phyloP scores from a whole-genome alignment of 2,329 filamentous ascomycete species.

The Trematosphaeria pertusa region DNA sequence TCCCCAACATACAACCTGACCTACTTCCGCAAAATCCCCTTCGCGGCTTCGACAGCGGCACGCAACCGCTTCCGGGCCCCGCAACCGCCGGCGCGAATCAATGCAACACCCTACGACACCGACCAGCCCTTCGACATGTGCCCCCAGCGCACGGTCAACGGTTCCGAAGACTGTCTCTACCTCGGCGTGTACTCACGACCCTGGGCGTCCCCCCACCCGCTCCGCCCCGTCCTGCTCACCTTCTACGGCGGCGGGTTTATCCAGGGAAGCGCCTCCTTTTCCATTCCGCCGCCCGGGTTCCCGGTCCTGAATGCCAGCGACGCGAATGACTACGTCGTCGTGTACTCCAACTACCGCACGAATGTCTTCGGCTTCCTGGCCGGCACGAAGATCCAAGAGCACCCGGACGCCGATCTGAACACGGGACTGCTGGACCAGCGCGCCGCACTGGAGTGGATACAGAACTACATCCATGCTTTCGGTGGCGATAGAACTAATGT shows the following conservation, averaged over 20 bases:
- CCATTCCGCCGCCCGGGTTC: slow-evolving; percentile 63
- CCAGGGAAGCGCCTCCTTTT: slow-evolving; percentile 62
- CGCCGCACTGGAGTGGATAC: slow-evolving; percentile 61
- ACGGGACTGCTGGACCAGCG: slow-evolving; percentile 61
- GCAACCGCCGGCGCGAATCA: slow-evolving; percentile 60
- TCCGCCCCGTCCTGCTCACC: slow-evolving; percentile 64
- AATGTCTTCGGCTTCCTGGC: slow-evolving; percentile 65
- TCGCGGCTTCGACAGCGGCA: slow-evolving; percentile 64
- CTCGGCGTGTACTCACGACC: slow-evolving; percentile 66
- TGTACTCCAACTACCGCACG: slow-evolving; percentile 63
- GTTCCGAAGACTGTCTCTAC: slow-evolving; percentile 68
- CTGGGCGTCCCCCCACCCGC: slow-evolving; percentile 53
- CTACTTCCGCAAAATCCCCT: slow-evolving; percentile 68
- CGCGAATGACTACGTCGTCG: slow-evolving; percentile 59
- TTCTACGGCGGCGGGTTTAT: slow-evolving; percentile 70
- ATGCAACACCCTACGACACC: slow-evolving; percentile 61
- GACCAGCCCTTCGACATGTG: slow-evolving; percentile 65
- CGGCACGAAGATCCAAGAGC: slow-evolving; percentile 55
- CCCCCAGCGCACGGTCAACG: slow-evolving; percentile 61
- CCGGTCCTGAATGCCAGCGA: slow-evolving; percentile 64
- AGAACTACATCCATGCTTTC: slow-evolving; percentile 60
- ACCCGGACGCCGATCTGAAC: slow-evolving; percentile 58
- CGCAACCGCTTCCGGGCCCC: slow-evolving; percentile 67
- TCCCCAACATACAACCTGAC: slow-evolving; percentile 62
- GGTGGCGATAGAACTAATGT: slow-evolving; percentile 61